Percentiles rank a stretch among this genome's conserved stretches.
phyloP scores from a whole-genome alignment of 1,284 basidiomycete genomes.

The Cutaneotrichosporon daszewskae region DNA sequence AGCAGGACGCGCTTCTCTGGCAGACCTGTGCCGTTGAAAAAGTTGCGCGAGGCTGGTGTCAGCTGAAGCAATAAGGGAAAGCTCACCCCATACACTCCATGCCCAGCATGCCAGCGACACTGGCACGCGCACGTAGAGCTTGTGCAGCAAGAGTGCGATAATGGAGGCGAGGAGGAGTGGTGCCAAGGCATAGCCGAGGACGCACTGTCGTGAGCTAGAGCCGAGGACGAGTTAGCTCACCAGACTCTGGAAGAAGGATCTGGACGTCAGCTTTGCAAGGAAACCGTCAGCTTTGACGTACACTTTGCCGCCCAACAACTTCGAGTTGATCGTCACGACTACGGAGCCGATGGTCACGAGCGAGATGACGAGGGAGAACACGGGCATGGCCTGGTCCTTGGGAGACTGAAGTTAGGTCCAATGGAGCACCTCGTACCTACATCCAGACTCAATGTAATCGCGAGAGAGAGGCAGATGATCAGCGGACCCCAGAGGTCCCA shows the following conservation, averaged over 20 bases:
- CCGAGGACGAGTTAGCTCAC: constrained; percentile 21
- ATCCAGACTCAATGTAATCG: constrained; percentile 81
- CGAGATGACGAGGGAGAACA: constrained; percentile 87
- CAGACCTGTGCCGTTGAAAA: constrained; percentile 86
- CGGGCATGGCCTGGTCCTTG: constrained; percentile 68
- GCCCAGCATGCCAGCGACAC: constrained; percentile 77
- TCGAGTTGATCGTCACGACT: constrained; percentile 85
- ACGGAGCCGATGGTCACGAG: constrained; percentile 84
- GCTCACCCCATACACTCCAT: constrained; percentile 90
- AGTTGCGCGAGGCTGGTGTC: constrained; percentile 75
- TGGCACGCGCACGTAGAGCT: constrained; percentile 78
- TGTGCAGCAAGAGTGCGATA: constrained; percentile 74
- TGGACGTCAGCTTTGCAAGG: constrained; percentile 36
- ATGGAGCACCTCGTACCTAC: constrained; percentile 51
- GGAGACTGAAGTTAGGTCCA: constrained; percentile 63
- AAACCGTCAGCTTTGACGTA: constrained; percentile 47
- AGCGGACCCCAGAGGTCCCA: constrained; percentile 97
- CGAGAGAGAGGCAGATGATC: constrained; percentile 73
- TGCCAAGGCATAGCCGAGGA: constrained; percentile 82
- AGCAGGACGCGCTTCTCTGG: constrained; percentile 79
- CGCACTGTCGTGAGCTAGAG: constrained; percentile 54
- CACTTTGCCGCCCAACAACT: constrained; percentile 93
- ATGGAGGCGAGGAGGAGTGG: constrained; percentile 83
- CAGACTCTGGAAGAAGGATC: constrained; percentile 91
- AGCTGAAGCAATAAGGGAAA: neutral